Evolutionary conservation across 768 basidiomycete species (phyloP).

Genomic region (Lentinus tigrinus): DNA sequence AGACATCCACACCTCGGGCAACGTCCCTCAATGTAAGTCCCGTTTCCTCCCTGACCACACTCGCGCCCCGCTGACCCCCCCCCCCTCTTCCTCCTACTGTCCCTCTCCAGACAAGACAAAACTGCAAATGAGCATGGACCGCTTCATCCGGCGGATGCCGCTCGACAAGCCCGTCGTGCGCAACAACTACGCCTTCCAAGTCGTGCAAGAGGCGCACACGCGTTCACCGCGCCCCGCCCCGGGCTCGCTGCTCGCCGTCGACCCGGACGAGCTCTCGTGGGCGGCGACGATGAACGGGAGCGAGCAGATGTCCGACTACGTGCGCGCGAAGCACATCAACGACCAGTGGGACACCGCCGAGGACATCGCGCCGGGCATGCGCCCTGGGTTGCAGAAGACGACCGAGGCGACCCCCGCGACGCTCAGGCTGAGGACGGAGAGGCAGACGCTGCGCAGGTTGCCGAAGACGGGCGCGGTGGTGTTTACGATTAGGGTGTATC

Average conservation of each 20-base stretch:
- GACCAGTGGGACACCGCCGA: neutral
- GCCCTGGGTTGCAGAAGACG: neutral
- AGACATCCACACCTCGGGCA: conserved; percentile 67
- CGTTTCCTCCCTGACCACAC: neutral
- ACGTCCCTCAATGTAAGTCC: conserved; percentile 69
- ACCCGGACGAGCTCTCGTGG: conserved; percentile 71
- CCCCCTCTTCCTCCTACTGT: neutral
- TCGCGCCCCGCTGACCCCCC: neutral
- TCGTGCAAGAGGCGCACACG: conserved; percentile 31
- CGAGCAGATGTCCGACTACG: conserved; percentile 40
- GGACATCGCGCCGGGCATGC: neutral
- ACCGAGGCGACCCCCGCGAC: conserved; percentile 20
- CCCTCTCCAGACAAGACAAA: conserved; percentile 40
- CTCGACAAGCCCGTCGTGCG: conserved; percentile 70
- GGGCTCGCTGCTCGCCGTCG: conserved; percentile 34
- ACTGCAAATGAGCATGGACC: conserved; percentile 62
- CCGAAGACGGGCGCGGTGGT: conserved; percentile 61
- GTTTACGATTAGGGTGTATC: conserved; percentile 70
- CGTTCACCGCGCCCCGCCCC: conserved; percentile 5
- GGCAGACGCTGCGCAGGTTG: conserved; percentile 66
- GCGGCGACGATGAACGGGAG: conserved; percentile 50
- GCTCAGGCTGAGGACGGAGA: conserved; percentile 59
- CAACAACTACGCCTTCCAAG: conserved; percentile 61
- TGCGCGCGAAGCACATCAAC: conserved; percentile 16
- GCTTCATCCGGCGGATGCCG: conserved; percentile 67